Evolutionary conservation across 2,329 filamentous ascomycete genomes (phyloP).

Genomic region (Nannizziopsis barbatae): DNA sequence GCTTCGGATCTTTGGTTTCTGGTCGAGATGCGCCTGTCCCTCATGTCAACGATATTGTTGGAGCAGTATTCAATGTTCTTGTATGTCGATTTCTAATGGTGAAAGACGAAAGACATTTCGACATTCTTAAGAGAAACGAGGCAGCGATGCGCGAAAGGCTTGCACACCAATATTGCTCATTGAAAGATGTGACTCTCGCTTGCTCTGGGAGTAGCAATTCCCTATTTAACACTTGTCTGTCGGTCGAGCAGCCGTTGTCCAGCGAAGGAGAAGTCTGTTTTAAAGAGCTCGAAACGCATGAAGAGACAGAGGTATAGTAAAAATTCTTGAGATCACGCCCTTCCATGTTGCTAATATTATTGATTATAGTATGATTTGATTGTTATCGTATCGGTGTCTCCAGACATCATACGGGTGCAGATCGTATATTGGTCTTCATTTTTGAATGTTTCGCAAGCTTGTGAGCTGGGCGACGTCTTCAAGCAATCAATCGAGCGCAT

Average conservation of each 20-base stretch:
- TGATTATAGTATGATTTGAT: conserved; percentile 13
- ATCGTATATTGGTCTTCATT: conserved; percentile 12
- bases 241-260: conserved; percentile 12
- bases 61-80: conserved; percentile 19
- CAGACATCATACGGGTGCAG: conserved; percentile 1
- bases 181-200: conserved; percentile 6
- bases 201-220: background rate
- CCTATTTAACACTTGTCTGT: conserved; percentile 14
- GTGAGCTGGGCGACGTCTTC: conserved; percentile 1
- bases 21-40: conserved; percentile 30
- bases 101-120: background rate
- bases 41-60: conserved; percentile 30
- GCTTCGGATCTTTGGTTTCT: conserved; percentile 32
- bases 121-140: conserved; percentile 9
- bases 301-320: conserved; percentile 12
- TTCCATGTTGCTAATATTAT: background rate
- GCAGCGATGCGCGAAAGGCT: conserved; percentile 1
- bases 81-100: conserved; percentile 5
- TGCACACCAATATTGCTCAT: conserved; percentile 11
- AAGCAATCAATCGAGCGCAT: background rate
- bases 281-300: conserved; percentile 10
- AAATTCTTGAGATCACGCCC: background rate
- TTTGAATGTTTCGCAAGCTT: background rate
- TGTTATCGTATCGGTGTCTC: conserved; percentile 4
- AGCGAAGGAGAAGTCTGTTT: conserved; percentile 7